Conservation (phyloP, 441 rosid genomes). For the Adansonia rubrostipa region DNA sequence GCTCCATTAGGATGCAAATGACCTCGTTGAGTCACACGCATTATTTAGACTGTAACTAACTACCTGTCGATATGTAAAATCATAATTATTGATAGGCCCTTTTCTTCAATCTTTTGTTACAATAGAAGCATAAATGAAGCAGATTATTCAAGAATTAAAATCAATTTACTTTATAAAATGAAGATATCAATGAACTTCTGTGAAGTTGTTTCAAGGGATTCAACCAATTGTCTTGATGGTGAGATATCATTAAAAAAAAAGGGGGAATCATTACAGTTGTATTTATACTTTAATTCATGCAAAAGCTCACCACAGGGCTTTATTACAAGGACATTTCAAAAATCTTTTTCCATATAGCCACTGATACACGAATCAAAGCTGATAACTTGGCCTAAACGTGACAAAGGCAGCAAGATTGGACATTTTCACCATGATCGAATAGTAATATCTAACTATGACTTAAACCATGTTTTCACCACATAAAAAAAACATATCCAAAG, state of each 20-base stretch:
- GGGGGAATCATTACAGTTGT: not conserved
- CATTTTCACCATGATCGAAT: not conserved
- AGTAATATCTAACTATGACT: constrained; percentile 7
- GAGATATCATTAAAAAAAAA: not conserved
- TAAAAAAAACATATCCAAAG: not conserved
- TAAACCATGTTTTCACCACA: not conserved
- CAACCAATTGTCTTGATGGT: not conserved
- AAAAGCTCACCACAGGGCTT: not conserved
- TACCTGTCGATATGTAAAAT: not conserved
- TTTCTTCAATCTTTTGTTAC: not conserved
- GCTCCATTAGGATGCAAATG: not conserved
- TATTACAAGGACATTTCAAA: not conserved
- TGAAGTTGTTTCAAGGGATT: too few species aligned
- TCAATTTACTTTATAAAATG: not conserved
- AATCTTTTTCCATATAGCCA: not conserved
- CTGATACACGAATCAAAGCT: not conserved
- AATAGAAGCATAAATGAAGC: not conserved
- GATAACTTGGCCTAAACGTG: not conserved
- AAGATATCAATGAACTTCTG: too few species aligned
- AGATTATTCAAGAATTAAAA: not conserved
- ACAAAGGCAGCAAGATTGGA: not conserved
- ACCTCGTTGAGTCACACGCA: not conserved
- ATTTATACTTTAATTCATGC: not conserved
- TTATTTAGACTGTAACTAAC: not conserved
- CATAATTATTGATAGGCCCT: not conserved